Evolutionary conservation across 768 basidiomycete species (phyloP), one percentile per base, ranked within the genome.

Genomic region (Chalciporus piperatus): DNA sequence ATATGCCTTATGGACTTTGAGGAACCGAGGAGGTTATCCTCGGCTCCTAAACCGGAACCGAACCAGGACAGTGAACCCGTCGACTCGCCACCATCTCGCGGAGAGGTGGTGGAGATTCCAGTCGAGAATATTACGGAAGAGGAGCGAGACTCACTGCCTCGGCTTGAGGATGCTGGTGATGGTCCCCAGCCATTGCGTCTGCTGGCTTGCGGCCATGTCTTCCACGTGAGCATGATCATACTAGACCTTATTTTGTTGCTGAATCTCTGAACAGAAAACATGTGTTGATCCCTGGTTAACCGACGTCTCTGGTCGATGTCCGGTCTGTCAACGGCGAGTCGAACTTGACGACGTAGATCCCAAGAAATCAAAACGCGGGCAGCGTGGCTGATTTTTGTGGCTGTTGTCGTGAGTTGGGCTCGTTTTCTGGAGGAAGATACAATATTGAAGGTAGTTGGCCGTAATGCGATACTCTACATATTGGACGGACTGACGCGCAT

Each of bases 211-310:
- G 87, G 87, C 3, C 93, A 96, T 74, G 89, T 89, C 42, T 96
- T 92, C 70, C 93, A 96, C 72, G 92, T 93, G 55, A 68, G 89
- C 74, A 4, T 23, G 28, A 19, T 27, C 12, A 50, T 48, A 10
- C 50, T 45, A 27, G 19, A 10, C 45, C 20, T 11, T 19, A 16
- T 23, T 41, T 22, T n/a, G 20, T 38, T 50, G 50, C 52, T 54
- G 30, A 51, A 28, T 27, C 27, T 27, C 12, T 43, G 30, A 50
- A 19, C 58, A 89, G 89, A 83, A 89, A 89, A 83, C 85, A 20
- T 96, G 92, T 65, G 70, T 95, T 39, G 92, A 96, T 63, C 89
- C 91, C 19, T 96, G 93, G 93, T 69, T 96, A 45, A 83, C 74
- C 3, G 85, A 88, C 54, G 85, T 92, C 13, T 91, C 89, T 25